Base-by-base conservation (phyloP, 345 rosid species). In the Brassica cretica region DNA sequence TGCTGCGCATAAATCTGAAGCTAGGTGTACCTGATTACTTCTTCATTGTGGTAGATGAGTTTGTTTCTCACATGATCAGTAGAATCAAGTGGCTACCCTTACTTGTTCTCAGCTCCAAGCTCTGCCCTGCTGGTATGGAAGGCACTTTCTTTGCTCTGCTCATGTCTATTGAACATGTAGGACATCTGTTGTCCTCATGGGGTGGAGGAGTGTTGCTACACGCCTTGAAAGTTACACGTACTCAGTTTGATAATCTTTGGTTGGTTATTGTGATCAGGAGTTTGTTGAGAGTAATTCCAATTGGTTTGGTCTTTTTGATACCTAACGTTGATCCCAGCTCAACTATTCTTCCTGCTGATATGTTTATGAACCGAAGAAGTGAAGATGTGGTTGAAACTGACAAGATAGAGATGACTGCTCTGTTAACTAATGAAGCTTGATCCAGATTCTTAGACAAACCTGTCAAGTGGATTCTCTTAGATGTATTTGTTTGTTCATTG, bases 101-200 rank as follows among this genome's bases (percentile, higher is more conserved):
- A 11, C 89, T 88, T 56, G 97, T 88, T n/a, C 88, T 89, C 5
- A 85, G 93, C 62, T 86, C 97, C 70, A 91, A 89, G 89, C 87
- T 91, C 61, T 88, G 90, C 73, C 97, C 94, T 30, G 55, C 86
- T 16, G 94, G 97, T 12, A 88, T 86, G 76, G 94, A 89, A 72
- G 97, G 91, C 70, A 91, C 94, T 21, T 91, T 89, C 83, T 91
- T 87, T 68, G 94, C 97, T 67, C 71, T 89, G 75, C 86, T 91
- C 67, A 91, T 89, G 92, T 89, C 97, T 59, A 86, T 88, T 5
- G 94, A 91, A 59, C 84, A 91, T 68, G 51, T 86, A 6, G 97
- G 92, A 68, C 21, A 81, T 24, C 84, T 89, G 16, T 12, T 87
- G 27, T 87, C 90, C 5, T 82, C 91, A 2, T 87, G 94, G 94